Evolutionary conservation across 2,329 filamentous ascomycete genomes (phyloP).

Genomic region (Sporothrix globosa): DNA sequence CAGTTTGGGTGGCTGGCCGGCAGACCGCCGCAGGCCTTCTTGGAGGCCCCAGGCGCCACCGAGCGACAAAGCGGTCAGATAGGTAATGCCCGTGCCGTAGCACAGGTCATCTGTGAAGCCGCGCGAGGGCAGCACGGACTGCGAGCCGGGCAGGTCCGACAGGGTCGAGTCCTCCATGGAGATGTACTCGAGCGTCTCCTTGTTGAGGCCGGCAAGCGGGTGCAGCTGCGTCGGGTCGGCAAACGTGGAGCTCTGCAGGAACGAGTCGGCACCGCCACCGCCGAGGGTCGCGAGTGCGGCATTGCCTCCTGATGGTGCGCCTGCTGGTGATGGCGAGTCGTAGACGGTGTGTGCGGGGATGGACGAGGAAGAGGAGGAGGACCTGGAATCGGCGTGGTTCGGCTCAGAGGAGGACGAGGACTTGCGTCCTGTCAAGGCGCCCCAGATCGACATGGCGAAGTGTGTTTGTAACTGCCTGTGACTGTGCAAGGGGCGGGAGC

Average conservation of each 20-base stretch:
- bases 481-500: too few species aligned
- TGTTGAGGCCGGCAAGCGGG: conserved; percentile 89
- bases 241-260: conserved; percentile 75
- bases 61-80: conserved; percentile 80
- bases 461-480: not conserved
- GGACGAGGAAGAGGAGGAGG: conserved; percentile 52
- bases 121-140: conserved; percentile 87
- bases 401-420: conserved; percentile 39
- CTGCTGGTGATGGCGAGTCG: conserved; percentile 58
- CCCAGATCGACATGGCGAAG: conserved; percentile 59
- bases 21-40: conserved; percentile 82
- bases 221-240: conserved; percentile 88
- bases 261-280: conserved; percentile 77
- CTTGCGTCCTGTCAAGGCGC: conserved; percentile 64
- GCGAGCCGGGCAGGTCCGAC: conserved; percentile 80
- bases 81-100: conserved; percentile 94
- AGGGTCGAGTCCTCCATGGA: conserved; percentile 89
- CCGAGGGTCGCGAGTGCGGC: conserved; percentile 44
- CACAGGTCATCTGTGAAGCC: conserved; percentile 98
- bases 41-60: conserved; percentile 92
- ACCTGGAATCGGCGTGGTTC: conserved; percentile 41
- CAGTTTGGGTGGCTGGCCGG: conserved; percentile 79
- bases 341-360: conserved; percentile 52
- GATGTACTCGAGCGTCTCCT: conserved; percentile 92
- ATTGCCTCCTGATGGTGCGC: not conserved